Percentiles rank a stretch among this genome's conserved stretches.
These are phyloP conservation scores for Metarhizium brunneum DNA, from an alignment of 2,329 filamentous ascomycete species.

Conservation along the genomic window DNA sequence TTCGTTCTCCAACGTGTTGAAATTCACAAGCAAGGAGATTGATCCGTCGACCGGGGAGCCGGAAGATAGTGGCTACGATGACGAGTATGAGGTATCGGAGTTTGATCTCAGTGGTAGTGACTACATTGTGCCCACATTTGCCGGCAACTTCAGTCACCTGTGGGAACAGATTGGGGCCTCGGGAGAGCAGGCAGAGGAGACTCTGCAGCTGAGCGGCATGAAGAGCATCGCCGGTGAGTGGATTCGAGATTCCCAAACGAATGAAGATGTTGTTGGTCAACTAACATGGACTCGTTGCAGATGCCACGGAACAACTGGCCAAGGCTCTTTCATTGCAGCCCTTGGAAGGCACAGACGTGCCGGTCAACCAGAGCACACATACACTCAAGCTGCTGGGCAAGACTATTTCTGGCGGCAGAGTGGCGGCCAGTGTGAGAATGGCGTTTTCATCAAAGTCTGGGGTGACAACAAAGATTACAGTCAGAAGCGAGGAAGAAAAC, in stretches of 20 bases:
- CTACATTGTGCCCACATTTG: conserved; percentile 88
- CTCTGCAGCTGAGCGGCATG: conserved; percentile 73
- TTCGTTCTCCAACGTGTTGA: conserved; percentile 85
- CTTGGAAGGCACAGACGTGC: conserved; percentile 87
- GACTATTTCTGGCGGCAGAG: conserved; percentile 81
- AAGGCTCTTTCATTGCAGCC: conserved; percentile 85
- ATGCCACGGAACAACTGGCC: conserved; percentile 85
- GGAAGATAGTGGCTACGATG: conserved; percentile 87
- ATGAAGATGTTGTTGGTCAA: neutral
- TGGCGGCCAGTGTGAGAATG: conserved; percentile 84
- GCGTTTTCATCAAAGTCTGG: conserved; percentile 87
- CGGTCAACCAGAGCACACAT: conserved; percentile 80
- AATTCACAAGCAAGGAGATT: conserved; percentile 97
- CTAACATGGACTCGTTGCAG: conserved; percentile 35
- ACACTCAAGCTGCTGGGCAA: conserved; percentile 94
- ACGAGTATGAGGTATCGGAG: conserved; percentile 95
- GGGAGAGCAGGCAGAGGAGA: conserved; percentile 86
- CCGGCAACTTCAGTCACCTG: conserved; percentile 87
- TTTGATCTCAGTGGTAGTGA: conserved; percentile 86
- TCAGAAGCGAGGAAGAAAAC: conserved; percentile 85
- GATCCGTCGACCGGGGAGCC: conserved; percentile 90
- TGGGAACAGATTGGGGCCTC: conserved; percentile 91
- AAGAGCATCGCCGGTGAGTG: conserved; percentile 85
- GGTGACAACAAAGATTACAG: conserved; percentile 91
- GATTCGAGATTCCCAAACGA: neutral